A percentile compares a stretch with the other conserved stretches of the same genome.
phyloP scores from a whole-genome alignment of 169 alveolate species.

The Eimeria praecox region DNA sequence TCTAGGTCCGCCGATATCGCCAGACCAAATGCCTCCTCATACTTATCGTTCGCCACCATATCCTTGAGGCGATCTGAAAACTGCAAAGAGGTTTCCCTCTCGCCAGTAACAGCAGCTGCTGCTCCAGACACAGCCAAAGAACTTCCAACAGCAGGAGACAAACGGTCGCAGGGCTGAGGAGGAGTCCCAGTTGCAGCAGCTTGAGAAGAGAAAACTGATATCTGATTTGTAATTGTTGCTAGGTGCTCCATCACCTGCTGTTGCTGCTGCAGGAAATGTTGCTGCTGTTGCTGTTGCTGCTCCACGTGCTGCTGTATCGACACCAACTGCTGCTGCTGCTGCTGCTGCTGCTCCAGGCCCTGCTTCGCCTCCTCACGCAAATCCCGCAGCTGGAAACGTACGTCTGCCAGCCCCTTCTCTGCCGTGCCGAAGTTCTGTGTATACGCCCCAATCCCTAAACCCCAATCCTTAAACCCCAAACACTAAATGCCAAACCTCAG shows the following conservation, averaged over 20 bases:
- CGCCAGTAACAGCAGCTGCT: neutral
- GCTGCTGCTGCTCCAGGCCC: conserved; percentile 20
- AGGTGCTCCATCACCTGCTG: conserved; percentile 3
- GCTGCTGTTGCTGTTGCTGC: neutral
- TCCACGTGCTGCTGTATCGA: conserved; percentile 31
- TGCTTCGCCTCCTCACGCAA: conserved; percentile 46
- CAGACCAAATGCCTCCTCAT: conserved; percentile 35
- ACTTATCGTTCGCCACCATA: neutral
- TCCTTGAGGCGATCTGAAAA: neutral
- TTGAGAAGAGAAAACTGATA: neutral
- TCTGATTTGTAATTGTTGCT: neutral
- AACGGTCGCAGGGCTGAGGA: neutral
- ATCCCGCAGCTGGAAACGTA: conserved; percentile 32
- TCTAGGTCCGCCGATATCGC: conserved; percentile 22
- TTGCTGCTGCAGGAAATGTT: neutral
- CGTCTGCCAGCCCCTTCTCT: neutral
- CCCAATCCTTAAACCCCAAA: neutral
- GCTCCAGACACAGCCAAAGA: neutral
- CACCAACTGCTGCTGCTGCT: conserved; percentile 13
- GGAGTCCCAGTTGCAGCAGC: neutral
- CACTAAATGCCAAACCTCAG: neutral
- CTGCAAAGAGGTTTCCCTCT: neutral
- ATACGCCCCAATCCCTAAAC: neutral
- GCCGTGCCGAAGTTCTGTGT: neutral
- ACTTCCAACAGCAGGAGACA: neutral